Conservation (phyloP, 1,284 basidiomycete genomes). For the Phylloporus sp. region DNA sequence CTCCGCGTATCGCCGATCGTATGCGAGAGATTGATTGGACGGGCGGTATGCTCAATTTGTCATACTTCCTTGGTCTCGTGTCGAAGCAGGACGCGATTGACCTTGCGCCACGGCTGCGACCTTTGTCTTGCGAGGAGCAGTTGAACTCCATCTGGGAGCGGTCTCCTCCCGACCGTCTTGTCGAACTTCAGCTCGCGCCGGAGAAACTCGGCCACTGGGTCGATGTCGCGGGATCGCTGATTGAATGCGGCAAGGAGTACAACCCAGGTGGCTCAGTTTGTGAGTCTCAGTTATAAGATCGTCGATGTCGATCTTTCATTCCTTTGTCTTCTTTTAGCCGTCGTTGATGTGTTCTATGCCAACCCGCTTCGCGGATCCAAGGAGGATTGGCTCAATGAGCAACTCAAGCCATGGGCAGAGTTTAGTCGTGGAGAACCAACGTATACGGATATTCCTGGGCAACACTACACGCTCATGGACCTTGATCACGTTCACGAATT, state of each 20-base stretch:
- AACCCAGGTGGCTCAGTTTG: slow-evolving; percentile 30
- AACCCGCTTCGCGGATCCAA: slow-evolving; percentile 31
- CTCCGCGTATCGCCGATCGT: slow-evolving; percentile 49
- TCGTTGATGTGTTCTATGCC: slow-evolving; percentile 34
- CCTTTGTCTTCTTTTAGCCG: slow-evolving; percentile 8
- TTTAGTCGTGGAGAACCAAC: slow-evolving; percentile 31
- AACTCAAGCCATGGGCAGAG: slow-evolving; percentile 34
- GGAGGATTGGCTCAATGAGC: slow-evolving; percentile 36
- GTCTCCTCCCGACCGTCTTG: slow-evolving; percentile 32
- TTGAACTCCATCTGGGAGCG: slow-evolving; percentile 29
- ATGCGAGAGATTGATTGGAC: slow-evolving; percentile 51
- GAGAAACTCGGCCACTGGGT: slow-evolving; percentile 37
- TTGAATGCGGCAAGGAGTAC: slow-evolving; percentile 39
- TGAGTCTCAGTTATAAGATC: slow-evolving; percentile 15
- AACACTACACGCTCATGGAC: slow-evolving; percentile 41
- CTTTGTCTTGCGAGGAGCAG: slow-evolving; percentile 30
- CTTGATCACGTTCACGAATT: slow-evolving; percentile 38
- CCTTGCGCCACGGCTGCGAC: slow-evolving; percentile 18
- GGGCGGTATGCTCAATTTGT: slow-evolving; percentile 47
- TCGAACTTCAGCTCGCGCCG: slow-evolving; percentile 32
- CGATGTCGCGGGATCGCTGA: slow-evolving; percentile 33
- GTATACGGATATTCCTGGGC: slow-evolving; percentile 35
- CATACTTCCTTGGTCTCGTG: slow-evolving; percentile 36
- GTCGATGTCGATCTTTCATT: not conserved
- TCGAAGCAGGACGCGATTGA: slow-evolving; percentile 29